phyloP scores from a whole-genome alignment of 2,329 filamentous ascomycete species.

The Grosmannia huntii region DNA sequence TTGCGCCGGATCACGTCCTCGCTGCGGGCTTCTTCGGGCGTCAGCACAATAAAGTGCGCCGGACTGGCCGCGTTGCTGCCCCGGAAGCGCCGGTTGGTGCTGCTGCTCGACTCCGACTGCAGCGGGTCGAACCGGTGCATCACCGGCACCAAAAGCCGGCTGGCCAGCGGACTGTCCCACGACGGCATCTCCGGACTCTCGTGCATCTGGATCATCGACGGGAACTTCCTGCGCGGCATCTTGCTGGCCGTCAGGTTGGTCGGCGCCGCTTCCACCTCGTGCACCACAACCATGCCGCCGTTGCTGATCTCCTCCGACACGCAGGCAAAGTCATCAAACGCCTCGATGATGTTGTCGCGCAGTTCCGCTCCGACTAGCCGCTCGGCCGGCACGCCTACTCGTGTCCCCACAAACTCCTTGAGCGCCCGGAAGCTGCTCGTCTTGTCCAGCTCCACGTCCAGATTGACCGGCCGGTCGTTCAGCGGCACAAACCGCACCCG shows the following conservation, averaged over 20 bases:
- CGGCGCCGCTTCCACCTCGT: constrained; percentile 66
- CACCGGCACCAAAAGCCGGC: constrained; percentile 57
- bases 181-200: constrained; percentile 33
- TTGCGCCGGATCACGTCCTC: constrained; percentile 69
- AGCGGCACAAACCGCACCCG: constrained; percentile 67
- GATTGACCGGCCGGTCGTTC: constrained; percentile 53
- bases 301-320: constrained; percentile 60
- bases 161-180: constrained; percentile 49
- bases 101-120: constrained; percentile 11
- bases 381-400: constrained; percentile 50
- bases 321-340: constrained; percentile 55
- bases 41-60: constrained; percentile 64
- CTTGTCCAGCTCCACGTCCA: constrained; percentile 72
- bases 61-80: constrained; percentile 21
- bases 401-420: constrained; percentile 57
- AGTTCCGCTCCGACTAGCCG: constrained; percentile 69
- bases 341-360: constrained; percentile 72
- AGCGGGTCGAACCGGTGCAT: constrained; percentile 41
- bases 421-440: constrained; percentile 55
- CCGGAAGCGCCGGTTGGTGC: constrained; percentile 3
- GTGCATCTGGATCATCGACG: constrained; percentile 38
- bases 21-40: constrained; percentile 51
- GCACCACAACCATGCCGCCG: constrained; percentile 55
- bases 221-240: constrained; percentile 29
- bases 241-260: constrained; percentile 59